Percentiles rank a stretch among this genome's conserved stretches.
Conservation (phyloP, 2,329 filamentous ascomycete species). For the Metarhizium brunneum region DNA sequence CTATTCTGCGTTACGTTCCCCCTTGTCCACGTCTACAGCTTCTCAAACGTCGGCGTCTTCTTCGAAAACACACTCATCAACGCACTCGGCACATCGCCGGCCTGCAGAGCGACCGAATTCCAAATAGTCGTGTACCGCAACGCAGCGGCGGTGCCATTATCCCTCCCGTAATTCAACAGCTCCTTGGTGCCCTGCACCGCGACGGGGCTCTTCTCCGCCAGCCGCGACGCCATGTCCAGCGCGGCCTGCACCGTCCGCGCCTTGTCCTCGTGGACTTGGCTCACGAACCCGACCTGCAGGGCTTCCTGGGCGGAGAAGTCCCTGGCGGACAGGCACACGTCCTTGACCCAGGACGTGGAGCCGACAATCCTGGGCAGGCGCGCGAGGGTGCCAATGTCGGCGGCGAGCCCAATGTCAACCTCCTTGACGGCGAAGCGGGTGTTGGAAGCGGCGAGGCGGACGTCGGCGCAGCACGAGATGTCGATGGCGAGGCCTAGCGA, state of each 20-base stretch:
- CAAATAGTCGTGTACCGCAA: constrained; percentile 78
- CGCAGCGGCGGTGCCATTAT: constrained; percentile 68
- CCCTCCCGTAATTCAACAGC: constrained; percentile 71
- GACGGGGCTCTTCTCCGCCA: constrained; percentile 78
- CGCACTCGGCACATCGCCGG: constrained; percentile 64
- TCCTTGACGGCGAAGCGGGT: constrained; percentile 66
- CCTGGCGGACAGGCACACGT: constrained; percentile 63
- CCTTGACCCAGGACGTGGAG: constrained; percentile 67
- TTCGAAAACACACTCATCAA: constrained; percentile 70
- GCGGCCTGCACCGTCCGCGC: constrained; percentile 52
- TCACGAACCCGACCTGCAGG: constrained; percentile 59
- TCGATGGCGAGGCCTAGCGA: constrained; percentile 73
- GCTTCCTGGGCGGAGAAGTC: constrained; percentile 63
- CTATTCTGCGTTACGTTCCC: no score
- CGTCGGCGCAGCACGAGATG: constrained; percentile 58
- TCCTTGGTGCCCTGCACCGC: constrained; percentile 85
- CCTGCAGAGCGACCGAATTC: constrained; percentile 80
- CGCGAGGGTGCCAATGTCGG: constrained; percentile 67
- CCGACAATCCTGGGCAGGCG: constrained; percentile 67
- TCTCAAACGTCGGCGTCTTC: constrained; percentile 73
- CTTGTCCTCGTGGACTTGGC: constrained; percentile 54
- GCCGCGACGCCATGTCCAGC: constrained; percentile 50
- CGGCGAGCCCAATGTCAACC: constrained; percentile 72
- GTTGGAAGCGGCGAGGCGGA: constrained; percentile 54
- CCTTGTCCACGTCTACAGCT: constrained; percentile 46